phyloP scores from a whole-genome alignment of 2,329 filamentous ascomycete genomes.

The Microcyclosporella mali region DNA sequence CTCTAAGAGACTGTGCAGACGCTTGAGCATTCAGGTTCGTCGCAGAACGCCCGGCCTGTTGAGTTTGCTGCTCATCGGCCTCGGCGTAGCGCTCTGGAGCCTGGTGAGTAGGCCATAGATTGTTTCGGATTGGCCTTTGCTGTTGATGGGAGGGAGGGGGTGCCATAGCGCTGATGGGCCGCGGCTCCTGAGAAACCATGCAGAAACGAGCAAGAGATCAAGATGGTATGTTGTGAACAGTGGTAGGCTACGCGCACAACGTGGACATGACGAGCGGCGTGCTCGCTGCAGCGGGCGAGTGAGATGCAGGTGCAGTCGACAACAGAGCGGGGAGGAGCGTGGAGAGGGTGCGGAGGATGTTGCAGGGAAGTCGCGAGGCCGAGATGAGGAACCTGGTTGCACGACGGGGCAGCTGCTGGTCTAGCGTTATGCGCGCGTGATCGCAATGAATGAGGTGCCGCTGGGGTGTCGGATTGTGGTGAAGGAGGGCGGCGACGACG shows the following conservation, averaged over 20 bases:
- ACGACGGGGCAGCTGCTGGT: too few relatives aligned
- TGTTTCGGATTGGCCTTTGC: conserved; percentile 11
- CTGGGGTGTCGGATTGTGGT: too few relatives aligned
- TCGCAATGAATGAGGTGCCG: too few relatives aligned
- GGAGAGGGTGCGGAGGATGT: too few relatives aligned
- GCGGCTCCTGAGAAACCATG: conserved; percentile 17
- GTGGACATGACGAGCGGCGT: conserved; percentile 1
- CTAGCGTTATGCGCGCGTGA: too few relatives aligned
- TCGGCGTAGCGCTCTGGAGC: conserved; percentile 19
- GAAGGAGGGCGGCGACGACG: too few relatives aligned
- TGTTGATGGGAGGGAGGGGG: conserved; percentile 6
- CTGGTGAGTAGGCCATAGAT: conserved; percentile 16
- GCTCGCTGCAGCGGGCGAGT: too few relatives aligned
- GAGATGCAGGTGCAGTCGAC: too few relatives aligned
- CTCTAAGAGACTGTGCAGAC: conserved; percentile 31
- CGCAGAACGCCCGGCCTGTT: conserved; percentile 32
- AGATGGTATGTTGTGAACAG: neutral
- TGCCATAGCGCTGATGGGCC: conserved; percentile 16
- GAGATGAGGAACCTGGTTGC: too few relatives aligned
- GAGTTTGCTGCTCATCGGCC: conserved; percentile 19
- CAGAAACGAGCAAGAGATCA: conserved; percentile 5
- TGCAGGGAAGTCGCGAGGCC: too few relatives aligned
- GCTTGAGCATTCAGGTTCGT: conserved; percentile 29
- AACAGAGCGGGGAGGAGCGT: too few relatives aligned
- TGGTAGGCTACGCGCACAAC: neutral